Evolutionary conservation across 2,329 filamentous ascomycete genomes (phyloP), one percentile per base, ranked within the genome.

Genomic region (Ilyonectria mors-panacis): DNA sequence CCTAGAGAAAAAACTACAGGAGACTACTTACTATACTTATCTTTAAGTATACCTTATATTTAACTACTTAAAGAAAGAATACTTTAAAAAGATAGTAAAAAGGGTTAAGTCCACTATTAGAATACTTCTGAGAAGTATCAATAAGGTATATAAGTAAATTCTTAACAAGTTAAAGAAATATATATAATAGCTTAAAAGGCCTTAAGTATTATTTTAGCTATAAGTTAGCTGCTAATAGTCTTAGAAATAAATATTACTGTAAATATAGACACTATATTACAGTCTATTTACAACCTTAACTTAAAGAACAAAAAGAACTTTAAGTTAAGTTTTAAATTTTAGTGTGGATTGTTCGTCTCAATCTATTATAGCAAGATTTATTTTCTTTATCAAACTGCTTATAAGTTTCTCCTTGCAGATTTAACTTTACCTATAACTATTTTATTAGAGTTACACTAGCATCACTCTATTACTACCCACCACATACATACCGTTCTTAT

Each of bases 1-100:
- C 33, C 51, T 81, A 1, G 51, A 66, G 59, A 17, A 69, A 62
- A 67, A n/a, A n/a, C n/a, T n/a, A n/a, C n/a, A n/a, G n/a, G n/a
- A n/a, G n/a, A n/a, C n/a, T n/a, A n/a, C n/a, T 83, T n/a, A n/a
- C n/a, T n/a, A n/a, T n/a, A n/a, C n/a, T n/a, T n/a, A n/a, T n/a
- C n/a, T n/a, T n/a, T n/a, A 78, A 80, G 70, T 81, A 6, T 73
- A 79, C 44, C 74, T 82, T 60, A 72, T 81, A 1, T 78, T 81
- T 15, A 70, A 81, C 15, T 71, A 77, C 57, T 63, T 82, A 17
- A 28, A 73, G 48, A 63, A 51, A 15, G 37, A 59, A 8, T 28
- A 26, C 47, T 73, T 78, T 30, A 76, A 75, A 39, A 74, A 67
- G 44, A 74, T 62, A 21, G 9, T 28, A 1, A 70, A 65, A 42